Evolutionary conservation across 345 rosid genomes (phyloP), one percentile per base, ranked within the genome.

Genomic region (Camelina laxa): DNA sequence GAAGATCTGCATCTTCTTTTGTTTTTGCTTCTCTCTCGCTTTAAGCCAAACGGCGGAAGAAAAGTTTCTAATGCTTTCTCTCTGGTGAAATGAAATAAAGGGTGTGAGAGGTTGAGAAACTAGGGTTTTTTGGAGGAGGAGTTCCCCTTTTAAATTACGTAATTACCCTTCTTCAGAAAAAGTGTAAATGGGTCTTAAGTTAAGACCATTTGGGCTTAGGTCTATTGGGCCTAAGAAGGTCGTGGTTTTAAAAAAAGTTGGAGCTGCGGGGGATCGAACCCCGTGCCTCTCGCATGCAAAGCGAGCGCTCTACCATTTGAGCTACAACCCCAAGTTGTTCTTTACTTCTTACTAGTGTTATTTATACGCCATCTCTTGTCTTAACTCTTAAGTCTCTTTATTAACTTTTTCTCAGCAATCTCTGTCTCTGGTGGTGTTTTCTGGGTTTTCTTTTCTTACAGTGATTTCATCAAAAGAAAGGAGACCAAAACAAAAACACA

Each of bases 221-320:
- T 38, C 10, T 38, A 38, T 38, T 38, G 41, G 41, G 20, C 13
- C 22, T 41, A 30, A 33, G 7, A 45, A 8, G 4, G 1, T 2
- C 20, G 15, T 6, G 6, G 1, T 15, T 15, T 2, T 9, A 3
- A 15, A 48, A 11, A 10, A 1, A 5, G 1, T 5, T 53, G 65
- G 58, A 49, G 42, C 51, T 67, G 71, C 60, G 15, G 60, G 48
- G 71, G 14, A 67, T 67, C 60, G 60, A 67, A 67, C 72, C 72
- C 50, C 11, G 51, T 58, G 35, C 67, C 73, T 75, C 80, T 51
- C 60, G 67, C 69, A 75, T 60, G 68, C 49, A 67, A 91, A 85
- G 90, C 86, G 84, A 81, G 88, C 92, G 88, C 92, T 86, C 87
- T 85, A 86, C 95, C 97, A 87, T 86, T 86, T 87, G 95, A 72